Base-by-base conservation (phyloP, 1,284 basidiomycete genomes). In the Schizophyllum commune region DNA sequence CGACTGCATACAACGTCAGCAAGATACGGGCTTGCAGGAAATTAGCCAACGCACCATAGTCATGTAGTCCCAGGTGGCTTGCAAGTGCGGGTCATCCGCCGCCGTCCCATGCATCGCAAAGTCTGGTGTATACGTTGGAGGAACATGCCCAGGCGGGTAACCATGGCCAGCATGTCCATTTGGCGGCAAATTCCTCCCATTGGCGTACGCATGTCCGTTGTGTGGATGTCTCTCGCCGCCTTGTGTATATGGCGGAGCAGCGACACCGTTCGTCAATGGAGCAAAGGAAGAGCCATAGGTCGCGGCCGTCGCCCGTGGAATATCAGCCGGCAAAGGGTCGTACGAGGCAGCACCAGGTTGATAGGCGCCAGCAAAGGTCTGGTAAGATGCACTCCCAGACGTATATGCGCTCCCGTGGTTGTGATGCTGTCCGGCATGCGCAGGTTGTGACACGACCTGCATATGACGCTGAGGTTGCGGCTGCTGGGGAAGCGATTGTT, bases 21-120 rank as follows among this genome's bases (percentile, higher is more conserved):
- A 47, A 47, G 9, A 11, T 47, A 17, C 8, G 9, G 13, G 2
- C 3, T 17, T 2, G 9, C 9, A 47, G 39, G 17, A 13, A 47
- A 8, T 17, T 9, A 61, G 22, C 54, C 52, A 20, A 55, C 63
- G 57, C 62, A 83, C 77, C 65, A 82, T 81, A 60, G 75, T 73
- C 73, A 83, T 82, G 69, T 82, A 85, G 52, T 77, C 74, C 83
- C 83, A 85, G 2, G 83, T 84, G 67, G 83, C 83, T 67, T 85
- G 83, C 32, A 85, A 67, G 32, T 76, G 75, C 19, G 71, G 72
- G 66, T 83, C 79, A 20, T 83, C 79, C 15, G 79, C 78, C 5
- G 78, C 78, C 58, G 79, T 76, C 0, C 77, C 78, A 2, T 68
- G 73, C 66, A 77, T 66, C 6, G 76, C 76, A 47, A 69, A 72